These are phyloP conservation scores for Leccinum huronense DNA, from an alignment of 1,284 basidiomycete species.

Conservation along the genomic window DNA sequence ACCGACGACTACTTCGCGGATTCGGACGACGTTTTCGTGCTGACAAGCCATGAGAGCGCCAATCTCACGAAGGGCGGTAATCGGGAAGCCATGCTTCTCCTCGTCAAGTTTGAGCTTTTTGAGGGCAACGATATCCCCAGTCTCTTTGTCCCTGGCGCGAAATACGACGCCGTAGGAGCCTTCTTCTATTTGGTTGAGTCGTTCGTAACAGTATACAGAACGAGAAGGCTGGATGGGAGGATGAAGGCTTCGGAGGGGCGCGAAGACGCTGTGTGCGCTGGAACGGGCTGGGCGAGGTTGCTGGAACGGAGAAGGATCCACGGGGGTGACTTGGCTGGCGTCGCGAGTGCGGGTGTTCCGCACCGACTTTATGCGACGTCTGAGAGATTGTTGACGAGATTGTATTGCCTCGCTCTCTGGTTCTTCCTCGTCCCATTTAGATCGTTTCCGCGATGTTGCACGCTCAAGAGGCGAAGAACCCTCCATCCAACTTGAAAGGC, in stretches of 20 bases:
- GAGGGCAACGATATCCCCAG: constrained; percentile 92
- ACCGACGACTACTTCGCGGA: constrained; percentile 98
- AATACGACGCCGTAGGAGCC: constrained; percentile 99
- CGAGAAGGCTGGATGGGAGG: constrained; percentile 80
- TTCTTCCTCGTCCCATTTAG: constrained; percentile 66
- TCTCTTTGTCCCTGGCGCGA: constrained; percentile 89
- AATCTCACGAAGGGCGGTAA: constrained; percentile 93
- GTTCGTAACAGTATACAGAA: constrained; percentile 90
- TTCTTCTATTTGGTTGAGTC: constrained; percentile 98
- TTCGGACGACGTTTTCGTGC: constrained; percentile 94
- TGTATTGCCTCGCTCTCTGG: constrained; percentile 39
- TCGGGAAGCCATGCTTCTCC: constrained; percentile 97
- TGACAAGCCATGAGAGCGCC: constrained; percentile 89
- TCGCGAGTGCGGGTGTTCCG: constrained; percentile 20
- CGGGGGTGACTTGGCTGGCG: constrained; percentile 14
- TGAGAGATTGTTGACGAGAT: constrained; percentile 39
- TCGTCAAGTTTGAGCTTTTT: constrained; percentile 99
- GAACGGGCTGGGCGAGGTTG: constrained; percentile 19
- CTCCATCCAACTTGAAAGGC: constrained; percentile 11
- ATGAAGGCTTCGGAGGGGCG: constrained; percentile 73
- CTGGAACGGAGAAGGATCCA: constrained; percentile 20
- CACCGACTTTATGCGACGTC: constrained; percentile 46
- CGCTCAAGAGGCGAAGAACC: constrained; percentile 10
- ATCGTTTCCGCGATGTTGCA: constrained; percentile 54
- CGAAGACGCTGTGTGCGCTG: constrained; percentile 57